These are phyloP conservation scores for Amphibolis antarctica DNA, from an alignment of 106 monocot species.

Conservation along the genomic window DNA sequence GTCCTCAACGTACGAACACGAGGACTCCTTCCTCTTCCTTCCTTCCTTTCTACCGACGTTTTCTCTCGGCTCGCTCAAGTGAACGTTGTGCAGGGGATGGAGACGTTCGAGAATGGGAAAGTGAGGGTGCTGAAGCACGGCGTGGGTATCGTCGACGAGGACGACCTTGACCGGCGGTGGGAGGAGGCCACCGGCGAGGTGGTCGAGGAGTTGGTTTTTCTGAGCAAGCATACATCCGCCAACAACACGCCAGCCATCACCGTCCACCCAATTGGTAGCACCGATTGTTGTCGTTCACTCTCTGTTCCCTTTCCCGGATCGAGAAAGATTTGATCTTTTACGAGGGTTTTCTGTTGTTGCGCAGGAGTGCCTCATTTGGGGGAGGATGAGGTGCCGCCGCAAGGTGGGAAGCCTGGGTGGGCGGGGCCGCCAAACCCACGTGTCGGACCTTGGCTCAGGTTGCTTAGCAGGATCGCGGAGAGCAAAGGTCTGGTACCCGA, in stretches of 20 bases:
- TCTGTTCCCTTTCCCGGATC: not conserved
- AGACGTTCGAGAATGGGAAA: constrained; percentile 50
- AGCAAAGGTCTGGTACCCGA: constrained; percentile 62
- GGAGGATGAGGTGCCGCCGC: constrained; percentile 51
- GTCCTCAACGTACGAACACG: constrained; percentile 4
- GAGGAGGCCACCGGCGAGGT: constrained; percentile 61
- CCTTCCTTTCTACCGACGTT: too few species aligned
- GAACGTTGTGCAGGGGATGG: constrained; percentile 23
- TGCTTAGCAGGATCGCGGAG: constrained; percentile 56
- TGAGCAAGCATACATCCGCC: constrained; percentile 82
- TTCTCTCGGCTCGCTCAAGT: too few species aligned
- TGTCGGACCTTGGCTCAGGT: constrained; percentile 79
- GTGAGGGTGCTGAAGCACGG: constrained; percentile 73
- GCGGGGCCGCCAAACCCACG: constrained; percentile 73
- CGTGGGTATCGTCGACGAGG: constrained; percentile 62
- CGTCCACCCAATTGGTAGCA: constrained; percentile 83
- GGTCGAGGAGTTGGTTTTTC: constrained; percentile 78
- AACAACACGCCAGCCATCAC: constrained; percentile 79
- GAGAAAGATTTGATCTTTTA: not conserved
- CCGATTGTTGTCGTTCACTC: not conserved
- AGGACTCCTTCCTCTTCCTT: not conserved
- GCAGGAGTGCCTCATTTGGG: constrained; percentile 81
- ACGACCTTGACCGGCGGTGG: constrained; percentile 80
- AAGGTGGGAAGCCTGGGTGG: constrained; percentile 87
- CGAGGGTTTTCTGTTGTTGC: not conserved